These are phyloP conservation scores for Artemisia argyi DNA, from an alignment of 129 eudicot species.

Conservation along the genomic window DNA sequence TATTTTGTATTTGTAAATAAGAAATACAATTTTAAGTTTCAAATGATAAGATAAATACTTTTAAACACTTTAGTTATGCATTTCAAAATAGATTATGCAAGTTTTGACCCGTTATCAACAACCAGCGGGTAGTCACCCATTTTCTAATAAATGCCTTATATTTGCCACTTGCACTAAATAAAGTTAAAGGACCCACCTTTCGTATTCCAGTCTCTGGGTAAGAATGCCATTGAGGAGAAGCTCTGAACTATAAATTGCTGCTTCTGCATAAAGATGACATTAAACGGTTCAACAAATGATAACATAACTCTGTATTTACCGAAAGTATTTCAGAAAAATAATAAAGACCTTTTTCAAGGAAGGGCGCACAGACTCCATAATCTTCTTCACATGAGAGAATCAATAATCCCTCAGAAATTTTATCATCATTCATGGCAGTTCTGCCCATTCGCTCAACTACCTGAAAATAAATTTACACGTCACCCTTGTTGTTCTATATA, in stretches of 20 bases:
- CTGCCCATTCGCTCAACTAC: conserved; percentile 69
- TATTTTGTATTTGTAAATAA: not conserved
- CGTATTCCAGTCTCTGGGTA: conserved; percentile 77
- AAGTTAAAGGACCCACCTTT: conserved; percentile 48
- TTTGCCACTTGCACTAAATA: too few species aligned
- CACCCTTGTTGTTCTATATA: not conserved
- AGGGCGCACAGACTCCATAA: conserved; percentile 64
- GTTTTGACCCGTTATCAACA: not conserved
- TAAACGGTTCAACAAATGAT: not conserved
- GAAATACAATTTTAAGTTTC: not conserved
- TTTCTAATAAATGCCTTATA: too few species aligned
- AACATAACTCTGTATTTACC: conserved; percentile 2
- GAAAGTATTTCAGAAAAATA: not conserved
- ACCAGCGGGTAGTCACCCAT: too few species aligned
- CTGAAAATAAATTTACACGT: conserved; percentile 37
- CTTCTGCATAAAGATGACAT: conserved; percentile 51
- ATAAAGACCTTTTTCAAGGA: conserved; percentile 71
- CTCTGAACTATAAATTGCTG: conserved; percentile 76
- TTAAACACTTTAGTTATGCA: not conserved
- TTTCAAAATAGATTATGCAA: not conserved
- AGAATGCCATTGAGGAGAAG: conserved; percentile 85
- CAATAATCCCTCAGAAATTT: conserved; percentile 51
- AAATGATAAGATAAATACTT: not conserved
- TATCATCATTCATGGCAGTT: conserved; percentile 50
- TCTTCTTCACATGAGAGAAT: conserved; percentile 91